Conservation (phyloP, 164 flowering plant species). For the Tinospora cordifolia region DNA sequence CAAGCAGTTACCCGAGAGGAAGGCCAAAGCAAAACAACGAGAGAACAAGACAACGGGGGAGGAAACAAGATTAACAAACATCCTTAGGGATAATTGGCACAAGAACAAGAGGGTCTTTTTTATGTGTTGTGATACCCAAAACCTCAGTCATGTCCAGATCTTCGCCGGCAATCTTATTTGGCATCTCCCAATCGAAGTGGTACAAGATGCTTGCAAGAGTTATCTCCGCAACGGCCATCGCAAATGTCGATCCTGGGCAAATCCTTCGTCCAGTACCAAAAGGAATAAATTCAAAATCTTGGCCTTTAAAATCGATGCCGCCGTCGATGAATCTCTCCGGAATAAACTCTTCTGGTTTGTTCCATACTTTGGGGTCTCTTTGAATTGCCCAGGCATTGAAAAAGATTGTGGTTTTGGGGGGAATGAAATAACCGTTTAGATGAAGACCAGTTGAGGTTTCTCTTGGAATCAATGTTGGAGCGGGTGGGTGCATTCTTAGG, state of each 20-base stretch:
- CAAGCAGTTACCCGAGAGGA: no score
- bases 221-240: not conserved
- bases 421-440: constrained; percentile 9
- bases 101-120: constrained; percentile 3
- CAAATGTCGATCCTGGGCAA: constrained; percentile 15
- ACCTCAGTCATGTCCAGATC: constrained; percentile 12
- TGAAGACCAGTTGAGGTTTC: not conserved
- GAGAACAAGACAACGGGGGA: no score
- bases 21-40: no score
- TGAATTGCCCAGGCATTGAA: constrained; percentile 16
- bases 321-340: constrained; percentile 14
- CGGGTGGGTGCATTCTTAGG: constrained; percentile 12
- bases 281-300: constrained; percentile 13
- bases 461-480: constrained; percentile 7
- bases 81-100: not conserved
- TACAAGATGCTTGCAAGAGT: constrained; percentile 16
- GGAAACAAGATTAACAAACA: no score
- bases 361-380: constrained; percentile 13
- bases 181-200: constrained; percentile 17
- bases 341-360: constrained; percentile 9
- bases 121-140: not conserved
- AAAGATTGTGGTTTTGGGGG: constrained; percentile 7
- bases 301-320: constrained; percentile 15
- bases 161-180: not conserved
- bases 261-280: constrained; percentile 18